phyloP scores from a whole-genome alignment of 2,329 filamentous ascomycete species.

The Curvularia sp. region DNA sequence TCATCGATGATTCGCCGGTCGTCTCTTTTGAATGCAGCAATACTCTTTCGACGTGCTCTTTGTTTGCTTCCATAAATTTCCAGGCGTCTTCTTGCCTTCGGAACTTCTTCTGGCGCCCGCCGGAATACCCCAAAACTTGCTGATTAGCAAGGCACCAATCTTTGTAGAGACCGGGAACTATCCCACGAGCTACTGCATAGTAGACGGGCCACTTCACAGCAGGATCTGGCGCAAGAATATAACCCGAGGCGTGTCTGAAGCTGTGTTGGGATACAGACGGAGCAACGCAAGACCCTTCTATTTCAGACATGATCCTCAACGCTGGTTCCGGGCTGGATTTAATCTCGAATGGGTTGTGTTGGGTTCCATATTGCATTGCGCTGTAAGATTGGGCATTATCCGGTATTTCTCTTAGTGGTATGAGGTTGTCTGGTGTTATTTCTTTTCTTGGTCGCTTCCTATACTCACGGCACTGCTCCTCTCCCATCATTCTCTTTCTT shows the following conservation, averaged over 20 bases:
- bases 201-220: conserved; percentile 56
- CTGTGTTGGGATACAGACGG: background rate
- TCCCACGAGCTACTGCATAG: conserved; percentile 66
- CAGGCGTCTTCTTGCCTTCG: conserved; percentile 70
- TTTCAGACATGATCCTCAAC: background rate
- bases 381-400: background rate
- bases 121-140: conserved; percentile 76
- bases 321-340: conserved; percentile 23
- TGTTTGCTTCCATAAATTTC: conserved; percentile 67
- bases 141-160: conserved; percentile 72
- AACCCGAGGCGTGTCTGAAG: conserved; percentile 74
- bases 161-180: conserved; percentile 66
- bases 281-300: background rate
- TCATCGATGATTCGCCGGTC: background rate
- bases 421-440: background rate
- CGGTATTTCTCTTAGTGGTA: background rate
- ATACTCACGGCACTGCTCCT: background rate
- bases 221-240: conserved; percentile 64
- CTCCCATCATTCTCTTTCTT: conserved; percentile 21
- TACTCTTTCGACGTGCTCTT: conserved; percentile 24
- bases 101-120: conserved; percentile 56
- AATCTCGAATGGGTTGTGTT: conserved; percentile 24
- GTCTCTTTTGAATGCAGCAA: background rate
- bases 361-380: conserved; percentile 15
- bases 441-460: conserved; percentile 4